These are phyloP conservation scores for Pulveroboletus ravenelii DNA, from an alignment of 768 basidiomycete species.

Conservation along the genomic window DNA sequence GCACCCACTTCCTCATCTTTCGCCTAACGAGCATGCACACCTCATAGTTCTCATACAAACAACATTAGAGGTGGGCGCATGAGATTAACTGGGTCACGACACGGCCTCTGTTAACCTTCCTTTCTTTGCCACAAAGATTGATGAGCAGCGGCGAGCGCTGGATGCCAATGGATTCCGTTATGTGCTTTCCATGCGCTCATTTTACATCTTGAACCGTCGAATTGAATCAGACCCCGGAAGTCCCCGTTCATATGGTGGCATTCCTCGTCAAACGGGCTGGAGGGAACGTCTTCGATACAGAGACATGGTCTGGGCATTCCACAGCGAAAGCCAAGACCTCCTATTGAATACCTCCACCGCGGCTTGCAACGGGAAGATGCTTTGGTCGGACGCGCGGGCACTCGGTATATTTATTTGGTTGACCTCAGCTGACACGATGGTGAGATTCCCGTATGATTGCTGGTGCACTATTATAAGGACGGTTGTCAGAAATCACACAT, in stretches of 20 bases:
- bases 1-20: slow-evolving; percentile 63
- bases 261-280: slow-evolving; percentile 48
- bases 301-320: slow-evolving; percentile 96
- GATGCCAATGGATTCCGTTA: slow-evolving; percentile 93
- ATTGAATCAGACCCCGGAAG: slow-evolving; percentile 44
- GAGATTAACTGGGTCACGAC: background rate
- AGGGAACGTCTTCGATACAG: slow-evolving; percentile 83
- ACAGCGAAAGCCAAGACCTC: slow-evolving; percentile 90
- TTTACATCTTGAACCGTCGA: slow-evolving; percentile 77
- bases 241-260: slow-evolving; percentile 39
- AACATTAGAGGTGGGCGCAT: slow-evolving; percentile 65
- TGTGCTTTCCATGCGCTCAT: slow-evolving; percentile 87
- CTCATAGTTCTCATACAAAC: slow-evolving; percentile 83
- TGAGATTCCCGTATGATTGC: slow-evolving; percentile 34
- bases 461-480: background rate
- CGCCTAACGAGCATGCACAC: slow-evolving; percentile 77
- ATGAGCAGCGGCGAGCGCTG: slow-evolving; percentile 84
- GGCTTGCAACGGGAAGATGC: slow-evolving; percentile 80
- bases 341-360: slow-evolving; percentile 64
- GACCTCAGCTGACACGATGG: slow-evolving; percentile 71
- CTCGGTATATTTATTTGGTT: slow-evolving; percentile 89
- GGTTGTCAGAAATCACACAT: slow-evolving; percentile 66
- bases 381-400: slow-evolving; percentile 84
- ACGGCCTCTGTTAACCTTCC: background rate
- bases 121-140: slow-evolving; percentile 50